Conservation (phyloP, 2,329 filamentous ascomycete species). For the Fonsecaea pedrosoi region DNA sequence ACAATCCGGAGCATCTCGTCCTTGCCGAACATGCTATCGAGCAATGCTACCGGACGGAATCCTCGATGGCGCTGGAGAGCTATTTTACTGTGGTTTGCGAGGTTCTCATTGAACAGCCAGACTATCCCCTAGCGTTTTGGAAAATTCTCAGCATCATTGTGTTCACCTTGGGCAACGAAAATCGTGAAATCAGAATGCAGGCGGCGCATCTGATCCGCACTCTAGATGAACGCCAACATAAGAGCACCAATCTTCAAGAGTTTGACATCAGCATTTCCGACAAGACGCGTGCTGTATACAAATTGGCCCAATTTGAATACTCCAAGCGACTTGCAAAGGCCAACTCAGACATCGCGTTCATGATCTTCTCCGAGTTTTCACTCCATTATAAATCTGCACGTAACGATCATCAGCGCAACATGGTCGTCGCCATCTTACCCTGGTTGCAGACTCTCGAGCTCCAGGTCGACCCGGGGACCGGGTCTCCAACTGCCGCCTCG, state of each 20-base stretch:
- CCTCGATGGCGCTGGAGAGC: slow-evolving; percentile 84
- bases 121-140: slow-evolving; percentile 87
- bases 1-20: slow-evolving; percentile 86
- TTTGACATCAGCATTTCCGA: slow-evolving; percentile 98
- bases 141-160: slow-evolving; percentile 85
- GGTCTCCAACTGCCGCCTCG: slow-evolving; percentile 85
- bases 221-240: slow-evolving; percentile 81
- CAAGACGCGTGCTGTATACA: slow-evolving; percentile 98
- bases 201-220: slow-evolving; percentile 80
- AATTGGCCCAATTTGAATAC: slow-evolving; percentile 94
- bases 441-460: slow-evolving; percentile 97
- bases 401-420: slow-evolving; percentile 84
- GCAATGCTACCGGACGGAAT: slow-evolving; percentile 84
- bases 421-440: slow-evolving; percentile 90
- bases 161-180: slow-evolving; percentile 90
- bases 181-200: slow-evolving; percentile 86
- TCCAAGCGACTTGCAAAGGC: slow-evolving; percentile 88
- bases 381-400: slow-evolving; percentile 88
- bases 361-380: slow-evolving; percentile 95
- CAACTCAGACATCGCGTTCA: slow-evolving; percentile 86
- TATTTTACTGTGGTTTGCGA: slow-evolving; percentile 93
- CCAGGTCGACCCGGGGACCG: slow-evolving; percentile 81
- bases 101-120: slow-evolving; percentile 80
- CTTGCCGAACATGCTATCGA: slow-evolving; percentile 88
- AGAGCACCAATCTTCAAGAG: slow-evolving; percentile 90